These are phyloP conservation scores for Cucurbita ficifolia DNA, from an alignment of 306 rosid species.

Conservation along the genomic window DNA sequence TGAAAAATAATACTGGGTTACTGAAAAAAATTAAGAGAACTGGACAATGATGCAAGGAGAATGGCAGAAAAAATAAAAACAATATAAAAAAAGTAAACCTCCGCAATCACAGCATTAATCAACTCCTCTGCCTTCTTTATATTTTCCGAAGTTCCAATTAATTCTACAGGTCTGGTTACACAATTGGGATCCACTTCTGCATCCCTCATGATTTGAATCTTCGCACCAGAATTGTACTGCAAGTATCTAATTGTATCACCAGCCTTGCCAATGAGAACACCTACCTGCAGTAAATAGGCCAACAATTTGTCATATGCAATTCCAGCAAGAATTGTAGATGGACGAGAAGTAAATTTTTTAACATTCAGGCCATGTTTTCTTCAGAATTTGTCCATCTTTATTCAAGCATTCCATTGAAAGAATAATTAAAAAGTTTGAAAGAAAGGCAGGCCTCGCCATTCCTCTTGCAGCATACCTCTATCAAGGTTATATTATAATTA, in stretches of 20 bases:
- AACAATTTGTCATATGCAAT: neutral
- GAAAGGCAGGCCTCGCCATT: neutral
- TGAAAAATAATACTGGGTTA: neutral
- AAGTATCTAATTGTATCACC: conserved; percentile 85
- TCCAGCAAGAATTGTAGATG: neutral
- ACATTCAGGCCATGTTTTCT: neutral
- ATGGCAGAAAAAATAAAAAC: neutral
- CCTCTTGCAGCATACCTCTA: neutral
- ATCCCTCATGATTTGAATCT: conserved; percentile 91
- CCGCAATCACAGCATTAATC: conserved; percentile 79
- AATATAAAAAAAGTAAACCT: conserved; percentile 24
- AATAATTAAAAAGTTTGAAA: neutral
- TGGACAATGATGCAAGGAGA: neutral
- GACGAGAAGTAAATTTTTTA: neutral
- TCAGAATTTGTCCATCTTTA: neutral
- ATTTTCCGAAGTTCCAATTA: conserved; percentile 63
- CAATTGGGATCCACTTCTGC: conserved; percentile 58
- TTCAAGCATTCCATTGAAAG: neutral
- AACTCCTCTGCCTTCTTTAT: conserved; percentile 82
- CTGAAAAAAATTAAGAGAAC: neutral
- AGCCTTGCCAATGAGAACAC: conserved; percentile 96
- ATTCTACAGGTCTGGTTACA: conserved; percentile 66
- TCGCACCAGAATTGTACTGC: conserved; percentile 88
- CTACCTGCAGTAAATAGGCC: conserved; percentile 48
- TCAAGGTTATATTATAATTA: neutral